Base-by-base conservation (phyloP, 768 basidiomycete genomes). In the Kwoniella newhampshirensis region DNA sequence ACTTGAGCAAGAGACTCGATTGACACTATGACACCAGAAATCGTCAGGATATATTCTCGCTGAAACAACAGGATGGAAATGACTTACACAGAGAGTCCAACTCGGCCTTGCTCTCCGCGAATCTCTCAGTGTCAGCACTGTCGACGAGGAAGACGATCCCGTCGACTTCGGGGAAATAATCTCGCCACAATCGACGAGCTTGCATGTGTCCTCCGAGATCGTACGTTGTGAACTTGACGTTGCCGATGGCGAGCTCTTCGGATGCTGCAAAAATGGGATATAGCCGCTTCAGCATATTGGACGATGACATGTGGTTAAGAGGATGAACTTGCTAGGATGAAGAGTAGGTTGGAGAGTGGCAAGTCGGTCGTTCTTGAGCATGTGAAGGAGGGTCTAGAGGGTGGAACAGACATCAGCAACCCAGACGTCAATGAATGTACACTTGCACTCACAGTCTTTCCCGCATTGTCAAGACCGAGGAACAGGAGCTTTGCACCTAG, bases 121-220 rank as follows among this genome's bases (percentile, higher is more conserved):
- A 94, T 40, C 94, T 88, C 80, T 98, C 96, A 73, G 87, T 87
- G 81, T 99, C 96, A 62, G 91, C 91, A 65, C 86, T 89, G 80
- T 99, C 96, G 59, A 99, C 93, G 56, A 99, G 82, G 85, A 98
- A 99, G 73, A 98, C 86, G 70, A 99, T 97, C 17, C 91, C 94
- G 70, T 99, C 92, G 40, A 98, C 96, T 78, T 98, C 96, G 47
- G 96, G 96, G 86, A 99, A 98, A 81, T 98, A 99, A 79, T 99
- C 93, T 57, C 92, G 86, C 96, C 96, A 99, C 76, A 98, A 87
- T 66, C 96, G 90, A 67, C 96, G 93, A 51, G 96, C 96, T 85
- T 97, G 94, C 77, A 88, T 86, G 80, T 98, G 96, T 75, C 96
- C 96, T 71, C 96, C 96, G 50, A 99, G 82, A 77, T 99, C 96